These are phyloP conservation scores for Stephania japonica DNA, from an alignment of 164 flowering plant species.

Conservation along the genomic window DNA sequence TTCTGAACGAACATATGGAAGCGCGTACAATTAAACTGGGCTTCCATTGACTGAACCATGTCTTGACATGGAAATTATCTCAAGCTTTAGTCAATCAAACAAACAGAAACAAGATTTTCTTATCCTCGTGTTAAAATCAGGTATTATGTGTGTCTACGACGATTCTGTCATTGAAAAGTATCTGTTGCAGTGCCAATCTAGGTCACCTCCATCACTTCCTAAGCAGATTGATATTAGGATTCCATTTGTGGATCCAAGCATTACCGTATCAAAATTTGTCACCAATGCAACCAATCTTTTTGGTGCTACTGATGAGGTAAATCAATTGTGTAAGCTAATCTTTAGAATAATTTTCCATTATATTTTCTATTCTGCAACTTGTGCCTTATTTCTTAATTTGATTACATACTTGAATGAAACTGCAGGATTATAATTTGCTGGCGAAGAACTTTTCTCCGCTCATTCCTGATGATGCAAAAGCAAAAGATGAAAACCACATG, in stretches of 20 bases:
- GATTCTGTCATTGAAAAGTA: slow-evolving; percentile 64
- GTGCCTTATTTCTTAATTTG: not conserved
- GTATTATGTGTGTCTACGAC: slow-evolving; percentile 54
- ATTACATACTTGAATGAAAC: slow-evolving; percentile 2
- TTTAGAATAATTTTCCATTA: not conserved
- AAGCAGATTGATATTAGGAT: slow-evolving; percentile 57
- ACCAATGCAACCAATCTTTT: slow-evolving; percentile 27
- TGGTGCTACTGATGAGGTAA: slow-evolving; percentile 51
- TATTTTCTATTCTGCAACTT: no score
- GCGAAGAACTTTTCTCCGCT: slow-evolving; percentile 40
- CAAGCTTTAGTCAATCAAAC: slow-evolving; percentile 42
- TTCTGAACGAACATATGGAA: slow-evolving; percentile 70
- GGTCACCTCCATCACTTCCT: slow-evolving; percentile 70
- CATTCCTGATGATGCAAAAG: slow-evolving; percentile 44
- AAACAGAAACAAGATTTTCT: slow-evolving; percentile 51
- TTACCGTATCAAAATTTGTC: slow-evolving; percentile 48
- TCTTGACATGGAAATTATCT: slow-evolving; percentile 57
- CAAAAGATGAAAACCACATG: slow-evolving; percentile 38
- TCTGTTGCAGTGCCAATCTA: slow-evolving; percentile 62
- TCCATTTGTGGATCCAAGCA: slow-evolving; percentile 62
- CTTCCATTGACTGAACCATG: slow-evolving; percentile 65
- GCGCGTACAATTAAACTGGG: slow-evolving; percentile 68
- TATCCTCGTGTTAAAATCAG: slow-evolving; percentile 65
- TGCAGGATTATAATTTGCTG: slow-evolving; percentile 46
- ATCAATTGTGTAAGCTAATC: slow-evolving; percentile 13